phyloP scores from a whole-genome alignment of 2,329 filamentous ascomycete species.

The Hymenoscyphus salicellus region DNA sequence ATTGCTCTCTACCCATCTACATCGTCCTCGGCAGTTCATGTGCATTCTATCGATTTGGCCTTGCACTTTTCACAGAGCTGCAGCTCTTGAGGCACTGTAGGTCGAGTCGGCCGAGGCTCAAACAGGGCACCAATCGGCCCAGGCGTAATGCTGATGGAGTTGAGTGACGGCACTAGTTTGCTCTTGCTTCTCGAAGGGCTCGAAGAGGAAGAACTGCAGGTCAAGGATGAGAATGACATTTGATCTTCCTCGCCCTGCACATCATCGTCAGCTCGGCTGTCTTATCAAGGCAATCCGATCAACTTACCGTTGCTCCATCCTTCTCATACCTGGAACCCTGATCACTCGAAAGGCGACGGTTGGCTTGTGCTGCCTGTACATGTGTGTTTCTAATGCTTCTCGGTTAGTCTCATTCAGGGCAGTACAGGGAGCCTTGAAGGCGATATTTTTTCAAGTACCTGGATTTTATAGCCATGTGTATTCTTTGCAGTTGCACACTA shows the following conservation, averaged over 20 bases:
- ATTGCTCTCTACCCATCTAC: not conserved
- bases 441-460: not conserved
- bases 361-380: conserved; percentile 2
- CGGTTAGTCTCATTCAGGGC: not conserved
- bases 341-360: not conserved
- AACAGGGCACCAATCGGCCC: conserved; percentile 2
- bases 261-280: not conserved
- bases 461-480: conserved; percentile 15
- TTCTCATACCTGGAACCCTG: not conserved
- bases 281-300: not conserved
- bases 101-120: not conserved
- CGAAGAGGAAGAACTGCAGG: not conserved
- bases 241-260: not conserved
- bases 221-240: not conserved
- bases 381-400: not conserved
- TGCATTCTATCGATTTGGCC: not conserved
- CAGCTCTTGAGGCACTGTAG: not conserved
- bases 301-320: conserved; percentile 1
- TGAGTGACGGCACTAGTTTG: conserved; percentile 1
- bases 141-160: conserved; percentile 1
- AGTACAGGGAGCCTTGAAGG: not conserved
- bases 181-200: not conserved
- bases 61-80: not conserved
- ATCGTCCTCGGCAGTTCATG: not conserved
- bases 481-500: conserved; percentile 18